Evolutionary conservation across 306 rosid genomes (phyloP).

Genomic region (Vicia villosa): DNA sequence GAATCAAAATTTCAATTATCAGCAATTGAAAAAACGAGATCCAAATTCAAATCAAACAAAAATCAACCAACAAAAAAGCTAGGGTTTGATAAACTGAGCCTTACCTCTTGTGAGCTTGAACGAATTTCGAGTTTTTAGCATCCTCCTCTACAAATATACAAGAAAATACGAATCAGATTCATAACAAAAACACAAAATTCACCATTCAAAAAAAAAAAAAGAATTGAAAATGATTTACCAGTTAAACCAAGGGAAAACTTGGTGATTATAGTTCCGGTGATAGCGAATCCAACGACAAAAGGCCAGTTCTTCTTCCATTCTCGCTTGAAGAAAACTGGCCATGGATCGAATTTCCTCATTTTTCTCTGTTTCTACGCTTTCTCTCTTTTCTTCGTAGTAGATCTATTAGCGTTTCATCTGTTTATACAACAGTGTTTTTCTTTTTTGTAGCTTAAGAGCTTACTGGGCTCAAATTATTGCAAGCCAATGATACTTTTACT

Average conservation of each 20-base stretch:
- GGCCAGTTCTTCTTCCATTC: constrained; percentile 92
- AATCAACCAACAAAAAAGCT: not conserved
- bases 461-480: not conserved
- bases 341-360: constrained; percentile 81
- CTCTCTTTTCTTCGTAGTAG: not conserved
- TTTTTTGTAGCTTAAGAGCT: not conserved
- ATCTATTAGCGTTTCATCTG: not conserved
- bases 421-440: not conserved
- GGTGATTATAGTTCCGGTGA: constrained; percentile 66
- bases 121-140: constrained; percentile 71
- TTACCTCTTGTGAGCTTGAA: constrained; percentile 74
- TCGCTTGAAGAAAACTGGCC: constrained; percentile 91
- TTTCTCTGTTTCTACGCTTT: constrained; percentile 18
- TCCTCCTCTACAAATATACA: constrained; percentile 68
- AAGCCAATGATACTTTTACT: too few relatives aligned
- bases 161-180: not conserved
- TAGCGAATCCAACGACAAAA: constrained; percentile 81
- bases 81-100: constrained; percentile 29
- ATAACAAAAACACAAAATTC: constrained; percentile 9
- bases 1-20: not conserved
- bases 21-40: not conserved
- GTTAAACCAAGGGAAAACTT: constrained; percentile 71
- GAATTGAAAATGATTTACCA: constrained; percentile 44
- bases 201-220: not conserved
- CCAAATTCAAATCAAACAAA: not conserved